Percentiles rank a stretch among this genome's conserved stretches.
These are phyloP conservation scores for Obelidium mucronatum DNA, from an alignment of 192 early-diverging fungal genomes.

Conservation along the genomic window DNA sequence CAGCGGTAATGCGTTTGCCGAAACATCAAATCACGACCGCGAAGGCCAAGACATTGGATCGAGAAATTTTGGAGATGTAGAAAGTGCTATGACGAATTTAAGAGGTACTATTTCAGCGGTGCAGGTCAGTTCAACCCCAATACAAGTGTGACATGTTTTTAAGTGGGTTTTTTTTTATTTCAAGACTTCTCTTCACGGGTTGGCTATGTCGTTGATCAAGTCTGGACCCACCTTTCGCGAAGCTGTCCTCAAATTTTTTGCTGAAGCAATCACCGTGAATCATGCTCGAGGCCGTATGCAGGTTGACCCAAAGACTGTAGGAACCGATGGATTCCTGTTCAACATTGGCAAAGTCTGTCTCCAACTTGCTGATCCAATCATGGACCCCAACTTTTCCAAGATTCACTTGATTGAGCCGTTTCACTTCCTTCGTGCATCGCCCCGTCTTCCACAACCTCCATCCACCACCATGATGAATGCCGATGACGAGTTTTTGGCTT, in stretches of 20 bases:
- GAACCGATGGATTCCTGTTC: slow-evolving; percentile 86
- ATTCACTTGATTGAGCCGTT: slow-evolving; percentile 78
- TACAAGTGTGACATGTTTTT: not conserved
- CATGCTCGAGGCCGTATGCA: slow-evolving; percentile 78
- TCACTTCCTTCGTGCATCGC: slow-evolving; percentile 61
- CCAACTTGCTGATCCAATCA: slow-evolving; percentile 83
- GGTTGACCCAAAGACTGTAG: slow-evolving; percentile 74
- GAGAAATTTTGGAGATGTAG: slow-evolving; percentile 58
- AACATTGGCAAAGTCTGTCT: slow-evolving; percentile 75
- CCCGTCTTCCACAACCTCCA: slow-evolving; percentile 67
- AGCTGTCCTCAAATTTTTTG: slow-evolving; percentile 70
- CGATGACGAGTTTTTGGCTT: slow-evolving; percentile 42
- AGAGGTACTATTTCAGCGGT: slow-evolving; percentile 36
- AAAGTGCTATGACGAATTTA: slow-evolving; percentile 44
- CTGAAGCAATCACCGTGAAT: slow-evolving; percentile 71
- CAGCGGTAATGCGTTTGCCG: slow-evolving; percentile 45
- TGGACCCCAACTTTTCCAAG: slow-evolving; percentile 77
- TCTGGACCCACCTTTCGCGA: slow-evolving; percentile 63
- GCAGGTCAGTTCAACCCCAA: slow-evolving; percentile 47
- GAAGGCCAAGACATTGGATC: slow-evolving; percentile 48
- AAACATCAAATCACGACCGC: slow-evolving; percentile 27
- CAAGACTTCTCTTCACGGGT: slow-evolving; percentile 43
- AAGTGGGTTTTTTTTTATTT: not conserved
- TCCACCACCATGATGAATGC: slow-evolving; percentile 80
- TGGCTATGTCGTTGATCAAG: slow-evolving; percentile 70